A percentile compares a stretch with the other conserved stretches of the same genome.
phyloP scores from a whole-genome alignment of 257 asterid genomes.

The Buddleja alternifolia region DNA sequence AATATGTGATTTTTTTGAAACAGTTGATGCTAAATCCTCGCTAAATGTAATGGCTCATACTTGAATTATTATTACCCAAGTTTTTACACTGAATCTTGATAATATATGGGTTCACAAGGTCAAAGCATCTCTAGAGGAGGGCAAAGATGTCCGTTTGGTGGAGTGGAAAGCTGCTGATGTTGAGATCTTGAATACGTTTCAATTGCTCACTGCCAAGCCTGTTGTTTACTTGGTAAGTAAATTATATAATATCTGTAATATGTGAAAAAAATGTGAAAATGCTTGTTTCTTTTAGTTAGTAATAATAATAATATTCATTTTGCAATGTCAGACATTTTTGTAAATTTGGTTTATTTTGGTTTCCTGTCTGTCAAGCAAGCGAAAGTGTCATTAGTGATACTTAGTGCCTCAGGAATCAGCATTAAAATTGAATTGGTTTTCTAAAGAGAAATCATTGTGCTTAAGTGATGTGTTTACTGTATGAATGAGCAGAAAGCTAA shows the following conservation, averaged over 20 bases:
- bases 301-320: neutral
- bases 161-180: constrained; percentile 98
- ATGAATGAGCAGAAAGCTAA: neutral
- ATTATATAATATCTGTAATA: neutral
- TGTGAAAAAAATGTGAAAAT: neutral
- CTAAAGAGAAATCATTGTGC: neutral
- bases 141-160: constrained; percentile 84
- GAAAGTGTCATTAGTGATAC: neutral
- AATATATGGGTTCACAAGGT: constrained; percentile 53
- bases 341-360: constrained; percentile 1
- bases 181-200: constrained; percentile 91
- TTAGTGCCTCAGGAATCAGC: neutral
- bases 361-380: neutral
- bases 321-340: constrained; percentile 1
- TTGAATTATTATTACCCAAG: constrained; percentile 4
- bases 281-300: neutral
- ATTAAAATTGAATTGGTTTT: constrained; percentile 9
- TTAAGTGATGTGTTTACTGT: neutral
- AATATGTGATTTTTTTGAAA: neutral
- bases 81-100: constrained; percentile 27
- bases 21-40: constrained; percentile 3
- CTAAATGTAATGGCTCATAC: neutral
- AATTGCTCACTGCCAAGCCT: constrained; percentile 95
- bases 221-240: constrained; percentile 92
- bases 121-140: constrained; percentile 68